These are phyloP conservation scores for Psidium friedrichsthalianum DNA, from an alignment of 345 rosid genomes.

Conservation along the genomic window DNA sequence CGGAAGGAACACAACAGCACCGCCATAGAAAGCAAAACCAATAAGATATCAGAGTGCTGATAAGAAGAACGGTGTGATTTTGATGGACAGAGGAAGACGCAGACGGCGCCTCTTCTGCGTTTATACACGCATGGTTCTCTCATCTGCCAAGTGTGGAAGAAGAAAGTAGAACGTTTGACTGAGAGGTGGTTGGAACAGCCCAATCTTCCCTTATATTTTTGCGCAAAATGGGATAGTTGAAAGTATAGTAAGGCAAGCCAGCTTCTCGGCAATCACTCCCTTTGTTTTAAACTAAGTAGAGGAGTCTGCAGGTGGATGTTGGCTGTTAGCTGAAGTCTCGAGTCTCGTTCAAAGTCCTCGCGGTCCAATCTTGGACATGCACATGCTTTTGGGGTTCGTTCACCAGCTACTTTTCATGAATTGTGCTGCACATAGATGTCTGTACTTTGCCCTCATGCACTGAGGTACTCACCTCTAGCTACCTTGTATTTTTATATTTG, in stretches of 20 bases:
- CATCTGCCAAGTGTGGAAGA: conserved; percentile 5
- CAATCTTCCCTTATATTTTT: background rate
- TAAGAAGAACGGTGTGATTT: background rate
- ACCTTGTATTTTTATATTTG: background rate
- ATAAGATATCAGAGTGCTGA: background rate
- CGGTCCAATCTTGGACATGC: background rate
- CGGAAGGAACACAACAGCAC: background rate
- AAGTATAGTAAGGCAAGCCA: background rate
- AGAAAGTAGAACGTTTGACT: background rate
- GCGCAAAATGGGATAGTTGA: background rate
- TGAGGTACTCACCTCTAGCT: background rate
- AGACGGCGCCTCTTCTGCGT: background rate
- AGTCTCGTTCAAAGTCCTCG: background rate
- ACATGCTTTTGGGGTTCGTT: background rate
- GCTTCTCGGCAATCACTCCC: background rate
- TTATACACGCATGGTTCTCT: background rate
- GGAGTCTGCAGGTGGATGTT: background rate
- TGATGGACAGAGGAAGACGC: background rate
- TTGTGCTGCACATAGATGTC: background rate
- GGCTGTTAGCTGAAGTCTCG: background rate
- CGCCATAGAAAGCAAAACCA: background rate
- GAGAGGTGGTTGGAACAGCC: conserved; percentile 18
- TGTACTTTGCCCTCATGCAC: background rate
- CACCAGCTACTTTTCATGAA: background rate
- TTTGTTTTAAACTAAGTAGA: background rate